phyloP scores from a whole-genome alignment of 177 flowering plant species.

The Vitis hybrid region DNA sequence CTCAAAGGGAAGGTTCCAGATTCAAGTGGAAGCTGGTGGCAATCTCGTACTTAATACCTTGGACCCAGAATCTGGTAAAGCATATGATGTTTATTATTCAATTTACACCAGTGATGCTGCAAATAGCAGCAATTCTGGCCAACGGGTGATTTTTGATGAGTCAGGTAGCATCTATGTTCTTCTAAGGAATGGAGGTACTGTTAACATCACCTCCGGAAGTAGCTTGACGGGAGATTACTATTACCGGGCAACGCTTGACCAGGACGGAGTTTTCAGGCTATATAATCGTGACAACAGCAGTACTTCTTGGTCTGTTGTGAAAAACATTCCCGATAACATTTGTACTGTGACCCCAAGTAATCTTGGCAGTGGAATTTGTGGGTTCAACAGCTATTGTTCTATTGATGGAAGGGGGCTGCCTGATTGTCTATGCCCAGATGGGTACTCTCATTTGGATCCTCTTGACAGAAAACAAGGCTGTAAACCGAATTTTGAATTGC shows the following conservation, averaged over 20 bases:
- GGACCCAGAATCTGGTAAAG: no score
- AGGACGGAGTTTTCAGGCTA: slow-evolving; percentile 8
- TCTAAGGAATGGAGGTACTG: background rate
- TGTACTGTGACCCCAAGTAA: background rate
- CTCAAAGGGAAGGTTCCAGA: no score
- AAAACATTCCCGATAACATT: background rate
- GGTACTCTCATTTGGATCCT: background rate
- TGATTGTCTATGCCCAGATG: background rate
- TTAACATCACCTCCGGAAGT: background rate
- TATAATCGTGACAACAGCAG: background rate
- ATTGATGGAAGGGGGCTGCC: background rate
- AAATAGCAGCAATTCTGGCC: no score
- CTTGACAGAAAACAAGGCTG: background rate
- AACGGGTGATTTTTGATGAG: background rate
- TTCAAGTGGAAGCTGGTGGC: no score
- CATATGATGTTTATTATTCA: no score
- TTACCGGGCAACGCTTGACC: background rate
- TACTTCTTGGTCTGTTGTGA: background rate
- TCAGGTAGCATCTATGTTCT: background rate
- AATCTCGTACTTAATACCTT: no score
- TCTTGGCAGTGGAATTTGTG: slow-evolving; percentile 2
- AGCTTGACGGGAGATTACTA: background rate
- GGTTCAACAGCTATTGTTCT: slow-evolving; percentile 6
- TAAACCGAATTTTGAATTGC: background rate
- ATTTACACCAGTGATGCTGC: no score